Percentiles rank a stretch among this genome's conserved stretches.
These are phyloP conservation scores for Spergularia azorica DNA, from an alignment of 179 eudicot species.

Conservation along the genomic window DNA sequence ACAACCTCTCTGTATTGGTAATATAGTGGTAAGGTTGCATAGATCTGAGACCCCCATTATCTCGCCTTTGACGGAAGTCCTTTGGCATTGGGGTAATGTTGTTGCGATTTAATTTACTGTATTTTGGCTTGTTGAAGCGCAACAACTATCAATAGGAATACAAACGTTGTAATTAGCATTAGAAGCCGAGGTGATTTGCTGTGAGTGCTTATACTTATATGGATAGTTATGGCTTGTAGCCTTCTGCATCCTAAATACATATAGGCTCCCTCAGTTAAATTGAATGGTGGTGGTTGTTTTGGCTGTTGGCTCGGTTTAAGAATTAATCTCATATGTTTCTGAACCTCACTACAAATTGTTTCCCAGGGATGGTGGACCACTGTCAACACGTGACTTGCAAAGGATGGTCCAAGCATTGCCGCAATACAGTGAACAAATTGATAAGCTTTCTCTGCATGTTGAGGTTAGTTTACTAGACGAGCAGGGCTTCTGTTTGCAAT, in stretches of 20 bases:
- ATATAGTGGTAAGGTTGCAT: too few relatives aligned
- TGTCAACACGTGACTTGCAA: slow-evolving; percentile 92
- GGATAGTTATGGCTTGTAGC: not conserved
- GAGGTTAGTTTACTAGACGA: slow-evolving; percentile 68
- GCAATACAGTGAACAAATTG: slow-evolving; percentile 95
- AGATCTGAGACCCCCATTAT: too few relatives aligned
- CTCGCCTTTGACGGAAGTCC: too few relatives aligned
- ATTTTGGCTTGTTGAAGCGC: too few relatives aligned
- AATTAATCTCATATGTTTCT: slow-evolving; percentile 1
- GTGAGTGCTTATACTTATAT: too few relatives aligned
- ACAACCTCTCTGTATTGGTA: too few relatives aligned
- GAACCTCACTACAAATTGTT: slow-evolving; percentile 4
- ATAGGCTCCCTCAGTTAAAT: not conserved
- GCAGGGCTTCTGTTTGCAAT: not conserved
- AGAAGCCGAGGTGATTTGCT: too few relatives aligned
- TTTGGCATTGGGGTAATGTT: too few relatives aligned
- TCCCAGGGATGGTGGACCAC: slow-evolving; percentile 63
- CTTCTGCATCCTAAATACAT: not conserved
- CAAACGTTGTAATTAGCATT: too few relatives aligned
- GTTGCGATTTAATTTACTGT: too few relatives aligned
- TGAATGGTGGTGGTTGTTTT: not conserved
- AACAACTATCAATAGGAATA: too few relatives aligned
- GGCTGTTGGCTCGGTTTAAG: slow-evolving; percentile 2
- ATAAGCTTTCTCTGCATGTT: slow-evolving; percentile 91
- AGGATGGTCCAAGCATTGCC: slow-evolving; percentile 97